Conservation (phyloP, 495 filamentous ascomycete genomes). For the Penicillium coprophilum region DNA sequence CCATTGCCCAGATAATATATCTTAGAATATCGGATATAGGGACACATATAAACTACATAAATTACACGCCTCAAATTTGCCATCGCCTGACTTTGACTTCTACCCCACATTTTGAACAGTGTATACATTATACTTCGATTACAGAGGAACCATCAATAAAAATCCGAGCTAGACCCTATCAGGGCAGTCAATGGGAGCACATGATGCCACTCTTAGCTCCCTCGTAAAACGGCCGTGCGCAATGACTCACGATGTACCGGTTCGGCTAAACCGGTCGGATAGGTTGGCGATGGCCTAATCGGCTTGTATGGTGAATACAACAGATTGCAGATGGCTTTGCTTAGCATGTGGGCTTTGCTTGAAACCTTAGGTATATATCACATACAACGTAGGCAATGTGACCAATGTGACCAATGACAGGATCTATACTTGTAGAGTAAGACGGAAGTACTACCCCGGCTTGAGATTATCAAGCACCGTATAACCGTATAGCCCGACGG, state of each 20-base stretch:
- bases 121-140: conserved; percentile 24
- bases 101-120: conserved; percentile 23
- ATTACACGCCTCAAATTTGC: background rate
- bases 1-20: no score
- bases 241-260: conserved; percentile 24
- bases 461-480: conserved; percentile 14
- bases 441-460: conserved; percentile 13
- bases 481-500: background rate
- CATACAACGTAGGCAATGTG: background rate
- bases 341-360: conserved; percentile 4
- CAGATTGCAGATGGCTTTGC: background rate
- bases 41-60: background rate
- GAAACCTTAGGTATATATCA: background rate
- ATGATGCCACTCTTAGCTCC: conserved; percentile 14
- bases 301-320: background rate
- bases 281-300: conserved; percentile 6
- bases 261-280: conserved; percentile 17
- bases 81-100: conserved; percentile 20
- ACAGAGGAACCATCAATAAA: conserved; percentile 5
- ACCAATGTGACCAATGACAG: background rate
- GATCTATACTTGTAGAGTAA: background rate
- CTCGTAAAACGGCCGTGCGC: conserved; percentile 18
- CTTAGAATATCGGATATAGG: no score
- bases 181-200: conserved; percentile 12
- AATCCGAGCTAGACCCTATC: conserved; percentile 12